These are phyloP conservation scores for Eremochloa ophiuroides DNA, from an alignment of 176 grass and related monocot species.

Conservation along the genomic window DNA sequence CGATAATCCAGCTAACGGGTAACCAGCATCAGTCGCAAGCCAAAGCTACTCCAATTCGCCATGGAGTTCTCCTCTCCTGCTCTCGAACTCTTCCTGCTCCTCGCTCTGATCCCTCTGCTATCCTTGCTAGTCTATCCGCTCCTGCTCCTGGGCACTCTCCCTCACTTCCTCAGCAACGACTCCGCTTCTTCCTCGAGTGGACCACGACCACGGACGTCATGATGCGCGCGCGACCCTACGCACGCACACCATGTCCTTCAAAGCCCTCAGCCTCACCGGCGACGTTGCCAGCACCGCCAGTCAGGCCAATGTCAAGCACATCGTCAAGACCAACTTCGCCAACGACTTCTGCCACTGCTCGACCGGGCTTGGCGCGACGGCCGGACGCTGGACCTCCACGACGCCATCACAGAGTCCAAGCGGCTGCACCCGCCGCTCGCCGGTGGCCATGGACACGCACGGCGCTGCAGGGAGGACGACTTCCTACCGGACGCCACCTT, in stretches of 20 bases:
- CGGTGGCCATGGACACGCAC: constrained; percentile 46
- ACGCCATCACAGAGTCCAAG: constrained; percentile 63
- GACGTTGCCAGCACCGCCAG: constrained; percentile 54
- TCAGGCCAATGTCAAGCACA: constrained; percentile 57
- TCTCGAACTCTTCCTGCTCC: constrained; percentile 22
- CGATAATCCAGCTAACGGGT: background rate
- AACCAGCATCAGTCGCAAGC: background rate
- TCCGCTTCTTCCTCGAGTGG: constrained; percentile 59
- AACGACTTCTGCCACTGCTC: constrained; percentile 56
- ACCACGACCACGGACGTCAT: constrained; percentile 39
- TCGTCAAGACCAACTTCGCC: constrained; percentile 41
- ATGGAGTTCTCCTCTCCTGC: constrained; percentile 36
- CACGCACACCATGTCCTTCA: constrained; percentile 59
- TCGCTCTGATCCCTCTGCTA: constrained; percentile 17
- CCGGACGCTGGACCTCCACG: constrained; percentile 45
- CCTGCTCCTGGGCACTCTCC: constrained; percentile 42
- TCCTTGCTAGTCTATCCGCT: constrained; percentile 33
- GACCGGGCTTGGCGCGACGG: background rate
- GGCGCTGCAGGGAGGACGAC: constrained; percentile 46
- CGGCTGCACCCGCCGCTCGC: constrained; percentile 64
- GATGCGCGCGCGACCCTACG: constrained; percentile 36
- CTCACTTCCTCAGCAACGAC: constrained; percentile 47
- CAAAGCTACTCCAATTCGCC: background rate
- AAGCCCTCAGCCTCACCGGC: constrained; percentile 20
- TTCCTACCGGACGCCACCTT: constrained; percentile 50